Evolutionary conservation across 2,329 filamentous ascomycete genomes (phyloP).

Genomic region (Penicillium sp.): DNA sequence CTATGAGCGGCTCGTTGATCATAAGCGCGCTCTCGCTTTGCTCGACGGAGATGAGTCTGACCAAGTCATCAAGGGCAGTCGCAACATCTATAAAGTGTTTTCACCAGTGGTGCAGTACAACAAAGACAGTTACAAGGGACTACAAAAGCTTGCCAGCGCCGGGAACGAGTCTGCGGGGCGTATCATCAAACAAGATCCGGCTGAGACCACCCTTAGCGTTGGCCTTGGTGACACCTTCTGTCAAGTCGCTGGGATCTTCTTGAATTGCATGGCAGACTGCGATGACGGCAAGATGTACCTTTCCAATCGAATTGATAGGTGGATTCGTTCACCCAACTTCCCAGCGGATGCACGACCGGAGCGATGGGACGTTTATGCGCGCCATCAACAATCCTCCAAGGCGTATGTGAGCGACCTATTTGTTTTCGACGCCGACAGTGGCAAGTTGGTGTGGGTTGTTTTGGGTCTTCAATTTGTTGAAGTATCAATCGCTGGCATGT

Average conservation of each 20-base stretch:
- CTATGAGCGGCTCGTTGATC: conserved; percentile 13
- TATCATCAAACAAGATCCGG: conserved; percentile 17
- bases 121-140: not conserved
- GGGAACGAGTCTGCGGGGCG: conserved; percentile 25
- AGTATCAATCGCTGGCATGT: not conserved
- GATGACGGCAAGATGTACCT: not conserved
- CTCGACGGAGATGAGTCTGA: conserved; percentile 21
- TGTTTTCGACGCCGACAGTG: not conserved
- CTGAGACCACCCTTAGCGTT: not conserved
- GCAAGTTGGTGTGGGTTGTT: not conserved
- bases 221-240: not conserved
- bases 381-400: not conserved
- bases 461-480: not conserved
- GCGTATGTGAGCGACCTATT: not conserved
- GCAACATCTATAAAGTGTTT: conserved; percentile 2
- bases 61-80: conserved; percentile 23
- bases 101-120: not conserved
- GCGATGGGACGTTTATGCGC: not conserved
- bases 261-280: conserved; percentile 6
- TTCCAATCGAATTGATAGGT: not conserved
- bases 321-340: not conserved
- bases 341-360: not conserved
- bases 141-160: conserved; percentile 20
- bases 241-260: conserved; percentile 1
- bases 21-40: conserved; percentile 16